These are phyloP conservation scores for Chrysosporium queenslandicum DNA, from an alignment of 2,329 filamentous ascomycete species.

Conservation along the genomic window DNA sequence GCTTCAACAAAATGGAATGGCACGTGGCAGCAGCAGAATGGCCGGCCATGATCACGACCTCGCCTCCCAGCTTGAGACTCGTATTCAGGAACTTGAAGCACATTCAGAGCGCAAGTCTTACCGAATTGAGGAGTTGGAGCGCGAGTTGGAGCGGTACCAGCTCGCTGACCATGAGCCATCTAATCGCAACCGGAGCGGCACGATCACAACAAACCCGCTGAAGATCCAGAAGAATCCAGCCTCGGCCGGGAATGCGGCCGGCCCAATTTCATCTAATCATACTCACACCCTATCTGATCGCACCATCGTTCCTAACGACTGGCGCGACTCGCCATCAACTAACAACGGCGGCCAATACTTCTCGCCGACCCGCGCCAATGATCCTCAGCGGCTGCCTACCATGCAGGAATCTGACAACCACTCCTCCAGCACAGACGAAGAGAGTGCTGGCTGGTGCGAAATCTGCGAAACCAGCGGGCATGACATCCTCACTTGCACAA, in stretches of 20 bases:
- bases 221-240: slow-evolving; percentile 27
- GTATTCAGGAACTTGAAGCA: slow-evolving; percentile 66
- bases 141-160: slow-evolving; percentile 51
- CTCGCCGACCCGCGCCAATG: slow-evolving; percentile 20
- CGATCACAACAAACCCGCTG: slow-evolving; percentile 25
- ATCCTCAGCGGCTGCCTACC: slow-evolving; percentile 27
- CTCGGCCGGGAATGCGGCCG: slow-evolving; percentile 24
- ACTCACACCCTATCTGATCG: slow-evolving; percentile 35
- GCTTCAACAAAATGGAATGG: slow-evolving; percentile 24
- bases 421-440: slow-evolving; percentile 60
- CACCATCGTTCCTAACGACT: slow-evolving; percentile 35
- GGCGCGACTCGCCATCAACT: slow-evolving; percentile 27
- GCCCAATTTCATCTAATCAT: slow-evolving; percentile 25
- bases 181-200: slow-evolving; percentile 29
- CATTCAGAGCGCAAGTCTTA: slow-evolving; percentile 61
- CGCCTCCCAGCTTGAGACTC: slow-evolving; percentile 60
- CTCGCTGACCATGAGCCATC: slow-evolving; percentile 20
- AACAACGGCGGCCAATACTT: slow-evolving; percentile 18
- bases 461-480: slow-evolving; percentile 88
- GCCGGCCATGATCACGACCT: slow-evolving; percentile 43
- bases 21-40: slow-evolving; percentile 22
- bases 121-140: slow-evolving; percentile 77
- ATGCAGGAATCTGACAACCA: slow-evolving; percentile 35
- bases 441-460: slow-evolving; percentile 76
- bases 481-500: slow-evolving; percentile 87